Evolutionary conservation across 2,329 filamentous ascomycete species (phyloP), one percentile per base, ranked within the genome.

Genomic region (Fusarium sp.): DNA sequence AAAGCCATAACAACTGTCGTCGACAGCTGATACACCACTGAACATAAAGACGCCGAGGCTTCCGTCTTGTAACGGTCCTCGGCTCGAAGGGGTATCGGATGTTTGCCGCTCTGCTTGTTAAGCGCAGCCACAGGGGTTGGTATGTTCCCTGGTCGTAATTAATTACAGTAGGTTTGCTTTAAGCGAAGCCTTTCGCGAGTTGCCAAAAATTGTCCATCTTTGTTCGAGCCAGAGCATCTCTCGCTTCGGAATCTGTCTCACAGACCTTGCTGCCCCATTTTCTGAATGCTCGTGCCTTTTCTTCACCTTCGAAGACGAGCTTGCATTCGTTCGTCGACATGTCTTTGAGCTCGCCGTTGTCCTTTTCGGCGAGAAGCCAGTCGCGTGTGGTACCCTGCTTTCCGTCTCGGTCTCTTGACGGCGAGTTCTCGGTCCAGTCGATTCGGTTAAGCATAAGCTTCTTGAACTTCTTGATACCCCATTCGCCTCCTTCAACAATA

Each of bases 121-220:
- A 64, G 48, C 61, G 53, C 46, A 40, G 34, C 65, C 42, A 44
- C 40, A 40, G 34, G 29, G 40, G 14, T 42, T 49, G 20, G 16
- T 48, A 22, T 22, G 34, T 25, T 37, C 24, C 49, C 18, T 20
- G 13, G 47, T 29, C 12, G 48, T 27, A 32, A n/a, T 49, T 37
- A 24, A 37, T 37, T 47, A 40, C 32, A 53, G 24, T 53, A 34
- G 32, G n/a, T 49, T 52, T 42, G 14, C 40, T 67, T 47, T 49
- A 76, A 47, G 60, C 71, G 48, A 78, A 61, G 18, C 79, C 93
- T 84, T 97, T 97, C 0, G 94, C 95, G 73, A 96, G 82, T 12
- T 91, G 91, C 96, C 96, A 99, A 77, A 99, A 95, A 75, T 92
- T 97, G 75, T 98, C 95, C 87, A 98, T 92, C 84, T 97, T 98